Evolutionary conservation across 2,329 filamentous ascomycete genomes (phyloP), one percentile per base, ranked within the genome.

Genomic region (Claviceps quebecensis): DNA sequence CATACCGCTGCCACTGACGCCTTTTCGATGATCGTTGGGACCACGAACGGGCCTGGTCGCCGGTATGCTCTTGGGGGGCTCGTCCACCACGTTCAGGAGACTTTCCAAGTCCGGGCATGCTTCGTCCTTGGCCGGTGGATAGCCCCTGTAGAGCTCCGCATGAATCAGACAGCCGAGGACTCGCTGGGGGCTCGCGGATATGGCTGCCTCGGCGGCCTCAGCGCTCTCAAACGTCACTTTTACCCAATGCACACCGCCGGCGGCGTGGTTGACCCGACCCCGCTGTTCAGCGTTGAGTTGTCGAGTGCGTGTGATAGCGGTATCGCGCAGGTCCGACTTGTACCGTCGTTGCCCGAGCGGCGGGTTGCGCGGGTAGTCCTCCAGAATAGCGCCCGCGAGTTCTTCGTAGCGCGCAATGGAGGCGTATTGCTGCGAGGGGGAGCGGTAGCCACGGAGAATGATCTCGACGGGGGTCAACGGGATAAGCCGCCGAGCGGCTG

Each of bases 311-410:
- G 84, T 81, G 8, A 84, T 78, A 9, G 85, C 81, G 48, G 85
- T 80, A 59, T 88, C 83, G 56, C 84, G 78, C 55, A 87, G 78
- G 57, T 90, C 80, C 1, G 83, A 78, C 62, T 86, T 85, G 71
- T 85, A 91, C 53, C 84, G 76, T 52, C 77, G 74, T 61, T 80
- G 78, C 55, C 82, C 76, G 52, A 80, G 74, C 2, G 87, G 86
- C n/a, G 91, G 84, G 56, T 86, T 83, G 55, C 91, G 83, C 8
- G 89, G 81, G 67, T 97, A 97, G 68, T 96, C 90, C 69, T 97
- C 91, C 67, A 90, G 90, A 63, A 96, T 87, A 56, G 80, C 72
- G 26, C 90, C 90, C 6, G 87, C 91, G 43, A 95, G 81, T 54
- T 83, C 79, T 71, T 96, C 91, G 69, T 86, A 97, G 68, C 87